Conservation (phyloP, 805 yeast species). For the Candida orba region DNA sequence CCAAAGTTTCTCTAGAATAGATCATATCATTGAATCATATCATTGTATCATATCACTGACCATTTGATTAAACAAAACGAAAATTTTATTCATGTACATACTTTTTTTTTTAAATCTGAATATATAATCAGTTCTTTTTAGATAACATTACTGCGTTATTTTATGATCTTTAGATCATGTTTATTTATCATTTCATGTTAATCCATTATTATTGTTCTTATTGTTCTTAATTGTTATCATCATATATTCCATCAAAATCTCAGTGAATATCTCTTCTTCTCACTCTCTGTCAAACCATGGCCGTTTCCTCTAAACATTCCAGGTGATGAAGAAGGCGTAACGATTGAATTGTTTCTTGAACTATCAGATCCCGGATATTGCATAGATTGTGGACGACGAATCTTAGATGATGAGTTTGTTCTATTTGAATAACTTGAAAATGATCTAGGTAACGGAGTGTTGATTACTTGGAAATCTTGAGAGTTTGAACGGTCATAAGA, state of each 20-base stretch:
- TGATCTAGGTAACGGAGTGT: conserved; percentile 5
- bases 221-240: no score
- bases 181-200: neutral
- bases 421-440: neutral
- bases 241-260: conserved; percentile 11
- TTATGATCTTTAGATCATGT: neutral
- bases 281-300: neutral
- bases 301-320: neutral
- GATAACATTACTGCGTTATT: no score
- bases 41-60: no score
- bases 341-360: no score
- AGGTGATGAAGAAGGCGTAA: neutral
- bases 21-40: neutral
- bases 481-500: neutral
- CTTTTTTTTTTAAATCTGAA: neutral
- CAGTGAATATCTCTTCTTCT: conserved; percentile 20
- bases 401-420: no score
- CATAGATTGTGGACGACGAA: no score
- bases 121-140: neutral
- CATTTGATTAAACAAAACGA: neutral
- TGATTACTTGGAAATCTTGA: conserved; percentile 4
- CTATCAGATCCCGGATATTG: no score
- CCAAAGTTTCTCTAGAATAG: conserved; percentile 83
- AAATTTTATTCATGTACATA: conserved; percentile 4
- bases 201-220: no score